These are phyloP conservation scores for Penicillium digitatum DNA, from an alignment of 2,329 filamentous ascomycete species.

Conservation along the genomic window DNA sequence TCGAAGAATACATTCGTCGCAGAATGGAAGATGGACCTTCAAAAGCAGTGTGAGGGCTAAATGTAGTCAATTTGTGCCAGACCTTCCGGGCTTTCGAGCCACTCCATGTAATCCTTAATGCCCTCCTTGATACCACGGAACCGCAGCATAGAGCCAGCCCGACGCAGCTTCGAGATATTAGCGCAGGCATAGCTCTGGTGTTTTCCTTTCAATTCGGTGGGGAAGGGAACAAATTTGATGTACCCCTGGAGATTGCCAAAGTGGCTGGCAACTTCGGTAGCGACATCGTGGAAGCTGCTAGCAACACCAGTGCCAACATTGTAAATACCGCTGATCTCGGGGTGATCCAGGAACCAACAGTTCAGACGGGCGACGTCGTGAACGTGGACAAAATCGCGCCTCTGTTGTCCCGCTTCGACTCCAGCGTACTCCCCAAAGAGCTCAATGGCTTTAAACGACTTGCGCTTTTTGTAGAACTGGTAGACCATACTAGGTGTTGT, in stretches of 20 bases:
- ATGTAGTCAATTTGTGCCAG: not conserved
- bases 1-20: not conserved
- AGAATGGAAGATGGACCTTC: not conserved
- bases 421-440: conserved; percentile 5
- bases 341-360: conserved; percentile 8
- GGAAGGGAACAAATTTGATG: not conserved
- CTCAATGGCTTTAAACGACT: conserved; percentile 3
- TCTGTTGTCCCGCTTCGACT: conserved; percentile 3
- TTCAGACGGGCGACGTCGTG: conserved; percentile 6
- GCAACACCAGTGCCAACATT: conserved; percentile 6
- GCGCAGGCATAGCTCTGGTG: conserved; percentile 2
- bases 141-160: not conserved
- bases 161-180: conserved; percentile 4
- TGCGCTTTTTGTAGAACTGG: conserved; percentile 3
- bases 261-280: not conserved
- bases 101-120: conserved; percentile 1
- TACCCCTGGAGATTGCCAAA: not conserved
- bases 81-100: not conserved
- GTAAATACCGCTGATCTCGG: conserved; percentile 1
- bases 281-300: not conserved
- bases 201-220: not conserved
- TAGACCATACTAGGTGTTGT: not conserved
- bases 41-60: not conserved
- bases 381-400: conserved; percentile 4
- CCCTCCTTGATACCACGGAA: conserved; percentile 2